Evolutionary conservation across 2,329 filamentous ascomycete genomes (phyloP).

Genomic region (Elsinoe necatrix): DNA sequence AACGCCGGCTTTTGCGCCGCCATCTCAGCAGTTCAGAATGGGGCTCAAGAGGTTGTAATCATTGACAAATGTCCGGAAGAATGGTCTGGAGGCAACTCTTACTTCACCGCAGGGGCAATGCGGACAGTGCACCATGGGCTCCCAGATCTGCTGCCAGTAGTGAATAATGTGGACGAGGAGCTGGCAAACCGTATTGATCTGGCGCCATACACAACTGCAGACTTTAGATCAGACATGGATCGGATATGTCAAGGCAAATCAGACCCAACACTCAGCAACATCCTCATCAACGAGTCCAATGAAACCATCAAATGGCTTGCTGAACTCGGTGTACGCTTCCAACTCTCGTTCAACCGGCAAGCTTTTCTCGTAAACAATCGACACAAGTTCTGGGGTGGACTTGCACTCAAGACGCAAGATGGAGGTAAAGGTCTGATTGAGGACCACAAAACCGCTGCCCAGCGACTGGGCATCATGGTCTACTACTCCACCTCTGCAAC

Average conservation of each 20-base stretch:
- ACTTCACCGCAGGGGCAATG: constrained; percentile 58
- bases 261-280: constrained; percentile 41
- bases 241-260: constrained; percentile 49
- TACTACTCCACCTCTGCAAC: constrained; percentile 42
- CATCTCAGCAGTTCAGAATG: constrained; percentile 45
- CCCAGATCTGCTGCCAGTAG: constrained; percentile 49
- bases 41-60: constrained; percentile 41
- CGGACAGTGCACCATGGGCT: constrained; percentile 50
- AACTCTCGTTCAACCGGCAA: constrained; percentile 38
- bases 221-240: constrained; percentile 50
- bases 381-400: constrained; percentile 59
- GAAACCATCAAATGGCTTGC: constrained; percentile 24
- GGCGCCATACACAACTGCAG: constrained; percentile 44
- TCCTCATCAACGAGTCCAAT: constrained; percentile 37
- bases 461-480: constrained; percentile 36
- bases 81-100: constrained; percentile 57
- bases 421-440: constrained; percentile 52
- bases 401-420: constrained; percentile 51
- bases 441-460: constrained; percentile 41
- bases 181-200: constrained; percentile 49
- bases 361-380: constrained; percentile 55
- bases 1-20: constrained; percentile 58
- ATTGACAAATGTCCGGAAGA: constrained; percentile 52
- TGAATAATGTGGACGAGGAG: constrained; percentile 49
- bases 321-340: constrained; percentile 47